Base-by-base conservation (phyloP, 1,139 yeast genomes). In the Candida tetrigidarum region DNA sequence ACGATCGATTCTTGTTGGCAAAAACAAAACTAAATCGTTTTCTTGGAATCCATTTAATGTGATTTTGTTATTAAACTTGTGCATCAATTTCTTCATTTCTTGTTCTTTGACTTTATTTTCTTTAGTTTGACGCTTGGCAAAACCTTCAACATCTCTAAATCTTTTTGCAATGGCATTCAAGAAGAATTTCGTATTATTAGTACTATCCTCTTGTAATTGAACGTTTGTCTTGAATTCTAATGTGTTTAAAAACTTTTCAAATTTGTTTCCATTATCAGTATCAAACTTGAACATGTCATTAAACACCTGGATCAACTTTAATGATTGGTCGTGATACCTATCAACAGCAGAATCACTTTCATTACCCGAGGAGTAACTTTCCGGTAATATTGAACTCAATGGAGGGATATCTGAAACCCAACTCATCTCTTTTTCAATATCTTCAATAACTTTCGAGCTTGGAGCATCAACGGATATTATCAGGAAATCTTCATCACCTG, bases 101-200 rank as follows among this genome's bases (percentile, higher is more conserved):
- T 77, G 78, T 44, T 78, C 71, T 45, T 78, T 72, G 41, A 67
- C 59, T 54, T 80, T 81, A 51, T 81, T 84, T 54, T 91, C 97
- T 57, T 85, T 85, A 46, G 92, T 88, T 48, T 89, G 75, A 57
- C 83, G 86, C 57, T 95, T 84, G 45, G 73, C 61, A 48, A 65
- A 64, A 5, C 62, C 83, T 62, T 93, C 98, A 41, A 92, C 96
- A 59, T 92, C 98, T 48, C 80, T 81, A 58, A 93, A 91, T 49
- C 99, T 74, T 58, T 86, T 84, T 27, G 84, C 74, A 2, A 91
- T 83, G 1, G 91, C 84, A 40, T 78, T 76, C 41, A 83, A 74
- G 56, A 86, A 83, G 46, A 85, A 69, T 35, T 53, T 57, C 30
- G 73, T 49, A 35, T 73, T 50, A 16, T 50, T 42, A 4, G 53